Evolutionary conservation across 129 eudicot species (phyloP).

Genomic region (Dittrichia graveolens): DNA sequence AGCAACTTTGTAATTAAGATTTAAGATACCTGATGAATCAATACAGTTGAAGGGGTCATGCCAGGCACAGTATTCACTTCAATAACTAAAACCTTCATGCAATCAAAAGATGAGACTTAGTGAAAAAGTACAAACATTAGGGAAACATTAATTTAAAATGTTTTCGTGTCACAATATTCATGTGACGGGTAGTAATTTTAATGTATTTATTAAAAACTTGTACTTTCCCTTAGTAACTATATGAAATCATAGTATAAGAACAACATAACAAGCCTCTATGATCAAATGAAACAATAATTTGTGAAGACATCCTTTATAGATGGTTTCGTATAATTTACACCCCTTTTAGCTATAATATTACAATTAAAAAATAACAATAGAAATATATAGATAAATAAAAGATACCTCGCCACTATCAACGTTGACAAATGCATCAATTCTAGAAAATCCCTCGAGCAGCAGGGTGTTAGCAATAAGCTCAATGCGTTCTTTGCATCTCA

Average conservation of each 20-base stretch:
- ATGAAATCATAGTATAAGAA: not conserved
- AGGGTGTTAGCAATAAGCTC: slow-evolving; percentile 87
- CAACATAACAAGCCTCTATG: slow-evolving; percentile 11
- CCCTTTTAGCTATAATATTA: too few relatives aligned
- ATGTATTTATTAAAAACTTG: not conserved
- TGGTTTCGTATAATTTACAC: too few relatives aligned
- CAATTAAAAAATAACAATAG: not conserved
- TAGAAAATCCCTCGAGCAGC: slow-evolving; percentile 87
- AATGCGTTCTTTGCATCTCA: slow-evolving; percentile 68
- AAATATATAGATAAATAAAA: not conserved
- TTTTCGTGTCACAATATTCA: not conserved
- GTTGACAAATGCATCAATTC: slow-evolving; percentile 91
- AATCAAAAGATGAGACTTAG: slow-evolving; percentile 3
- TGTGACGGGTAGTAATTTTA: not conserved
- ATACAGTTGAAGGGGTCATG: slow-evolving; percentile 93
- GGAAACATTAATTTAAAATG: not conserved
- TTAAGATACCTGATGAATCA: slow-evolving; percentile 82
- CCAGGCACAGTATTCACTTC: slow-evolving; percentile 98
- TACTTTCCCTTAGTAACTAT: not conserved
- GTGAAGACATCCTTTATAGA: not conserved
- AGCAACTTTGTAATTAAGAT: slow-evolving; percentile 8
- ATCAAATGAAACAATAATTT: not conserved
- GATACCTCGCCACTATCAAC: slow-evolving; percentile 90
- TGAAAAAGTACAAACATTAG: too few relatives aligned
- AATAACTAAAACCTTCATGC: slow-evolving; percentile 76